These are phyloP conservation scores for Avena eriantha DNA, from an alignment of 176 grass and related monocot genomes.

Conservation along the genomic window DNA sequence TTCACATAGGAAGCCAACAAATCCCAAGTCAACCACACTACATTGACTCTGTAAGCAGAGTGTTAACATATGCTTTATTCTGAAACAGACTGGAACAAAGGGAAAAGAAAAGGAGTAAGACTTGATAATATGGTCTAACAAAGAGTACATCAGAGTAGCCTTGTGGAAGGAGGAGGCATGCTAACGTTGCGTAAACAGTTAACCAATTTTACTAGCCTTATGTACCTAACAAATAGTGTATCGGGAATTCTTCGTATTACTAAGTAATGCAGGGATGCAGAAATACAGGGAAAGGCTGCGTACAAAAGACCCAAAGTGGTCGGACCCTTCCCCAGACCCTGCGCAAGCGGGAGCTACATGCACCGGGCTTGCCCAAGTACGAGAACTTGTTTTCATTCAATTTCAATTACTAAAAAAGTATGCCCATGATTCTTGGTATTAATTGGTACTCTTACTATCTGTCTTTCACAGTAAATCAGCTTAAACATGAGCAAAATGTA, in stretches of 20 bases:
- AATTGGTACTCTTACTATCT: not conserved
- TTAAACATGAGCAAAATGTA: not conserved
- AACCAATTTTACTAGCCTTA: constrained; percentile 10
- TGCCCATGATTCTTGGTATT: not conserved
- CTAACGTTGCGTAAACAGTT: not conserved
- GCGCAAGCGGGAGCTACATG: too few species aligned
- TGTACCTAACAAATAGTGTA: too few species aligned
- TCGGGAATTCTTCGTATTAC: too few species aligned
- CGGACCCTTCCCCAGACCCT: too few species aligned
- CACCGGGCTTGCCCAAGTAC: not conserved
- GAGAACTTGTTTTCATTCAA: constrained; percentile 15
- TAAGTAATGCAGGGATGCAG: too few species aligned
- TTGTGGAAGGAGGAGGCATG: constrained; percentile 7
- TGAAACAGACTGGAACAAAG: not conserved
- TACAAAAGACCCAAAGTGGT: too few species aligned
- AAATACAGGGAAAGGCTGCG: too few species aligned
- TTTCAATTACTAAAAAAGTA: not conserved
- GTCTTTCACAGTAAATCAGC: not conserved
- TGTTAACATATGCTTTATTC: constrained; percentile 4
- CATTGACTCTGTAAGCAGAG: not conserved
- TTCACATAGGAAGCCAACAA: constrained; percentile 5
- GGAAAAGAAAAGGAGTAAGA: not conserved
- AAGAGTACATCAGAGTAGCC: not conserved
- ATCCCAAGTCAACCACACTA: not conserved
- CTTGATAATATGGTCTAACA: constrained; percentile 15